Base-by-base conservation (phyloP, 2,329 filamentous ascomycete species). In the Xylariaceae sp. region DNA sequence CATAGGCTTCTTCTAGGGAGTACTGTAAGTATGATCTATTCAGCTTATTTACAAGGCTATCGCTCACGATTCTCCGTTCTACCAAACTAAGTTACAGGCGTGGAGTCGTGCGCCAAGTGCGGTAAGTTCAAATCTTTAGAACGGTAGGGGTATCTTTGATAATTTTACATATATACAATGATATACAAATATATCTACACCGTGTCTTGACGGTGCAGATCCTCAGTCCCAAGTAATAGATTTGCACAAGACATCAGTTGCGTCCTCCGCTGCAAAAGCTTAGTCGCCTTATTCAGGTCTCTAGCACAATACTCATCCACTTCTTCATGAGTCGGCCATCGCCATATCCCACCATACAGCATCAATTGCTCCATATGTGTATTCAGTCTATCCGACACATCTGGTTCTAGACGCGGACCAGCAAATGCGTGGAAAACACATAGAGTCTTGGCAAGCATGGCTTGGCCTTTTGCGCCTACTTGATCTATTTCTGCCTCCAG, bases 381-480 rank as follows among this genome's bases (percentile, higher is more conserved):
- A 11, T 41, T 49, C 4, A 68, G 47, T 31, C 58, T 47, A 7
- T 51, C 49, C 31, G 58, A 55, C 22, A 59, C 42, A n/a, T 63
- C 58, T 10, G 56, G 55, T 6, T 65, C 62, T 1, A 80, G 67
- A 52, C 72, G 66, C 6, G 72, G 71, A 51, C 75, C 71, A 4
- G 73, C 76, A 57, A 80, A 74, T 4, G 75, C 70, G 12, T 76
- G 72, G 63, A 80, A 83, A 11, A 69, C 69, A 55, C 75, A 78
- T 7, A 79, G 57, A 28, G 71, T 70, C 55, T 60, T 66, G 22
- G 72, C 61, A 17, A 68, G 50, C 53, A 65, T 57, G n/a, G 58
- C 54, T 6, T 54, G 55, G 6, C 66, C 64, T 22, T 64, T 66
- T 59, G 13, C 60, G 55, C 34, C 60, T 44, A 69, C 57, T 14